A percentile compares a stretch with the other conserved stretches of the same genome.
These are phyloP conservation scores for Aspergillus sp. DNA, from an alignment of 2,329 filamentous ascomycete species.

Conservation along the genomic window DNA sequence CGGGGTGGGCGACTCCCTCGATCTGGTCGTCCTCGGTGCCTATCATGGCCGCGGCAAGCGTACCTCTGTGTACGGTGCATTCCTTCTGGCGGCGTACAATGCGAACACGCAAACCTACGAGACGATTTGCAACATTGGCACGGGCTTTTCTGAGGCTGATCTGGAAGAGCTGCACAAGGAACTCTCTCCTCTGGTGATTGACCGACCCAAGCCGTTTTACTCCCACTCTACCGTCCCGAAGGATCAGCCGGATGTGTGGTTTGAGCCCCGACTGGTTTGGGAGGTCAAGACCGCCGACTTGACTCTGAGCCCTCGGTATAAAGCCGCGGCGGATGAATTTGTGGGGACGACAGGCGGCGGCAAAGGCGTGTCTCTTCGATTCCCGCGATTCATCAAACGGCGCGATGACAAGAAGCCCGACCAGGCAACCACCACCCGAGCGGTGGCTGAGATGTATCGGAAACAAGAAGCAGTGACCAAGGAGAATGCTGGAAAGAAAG, in stretches of 20 bases:
- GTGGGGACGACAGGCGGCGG: slow-evolving; percentile 67
- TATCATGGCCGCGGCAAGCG: slow-evolving; percentile 95
- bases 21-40: slow-evolving; percentile 91
- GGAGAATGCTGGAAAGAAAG: slow-evolving; percentile 79
- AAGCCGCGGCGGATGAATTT: slow-evolving; percentile 81
- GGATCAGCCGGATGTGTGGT: slow-evolving; percentile 98
- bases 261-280: slow-evolving; percentile 93
- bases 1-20: slow-evolving; percentile 90
- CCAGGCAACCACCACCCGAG: slow-evolving; percentile 76
- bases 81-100: slow-evolving; percentile 94
- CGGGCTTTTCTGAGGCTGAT: slow-evolving; percentile 90
- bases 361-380: slow-evolving; percentile 82
- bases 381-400: slow-evolving; percentile 87
- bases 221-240: slow-evolving; percentile 78
- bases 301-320: slow-evolving; percentile 88
- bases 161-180: slow-evolving; percentile 81
- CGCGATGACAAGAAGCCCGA: slow-evolving; percentile 96
- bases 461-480: slow-evolving; percentile 90
- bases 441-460: slow-evolving; percentile 95
- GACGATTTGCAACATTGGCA: slow-evolving; percentile 97
- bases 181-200: slow-evolving; percentile 76
- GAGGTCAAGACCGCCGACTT: slow-evolving; percentile 96
- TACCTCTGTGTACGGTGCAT: slow-evolving; percentile 92
- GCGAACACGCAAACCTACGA: slow-evolving; percentile 77
- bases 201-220: slow-evolving; percentile 92